phyloP scores from a whole-genome alignment of 768 basidiomycete species.

The Macrolepiota albuminosa region DNA sequence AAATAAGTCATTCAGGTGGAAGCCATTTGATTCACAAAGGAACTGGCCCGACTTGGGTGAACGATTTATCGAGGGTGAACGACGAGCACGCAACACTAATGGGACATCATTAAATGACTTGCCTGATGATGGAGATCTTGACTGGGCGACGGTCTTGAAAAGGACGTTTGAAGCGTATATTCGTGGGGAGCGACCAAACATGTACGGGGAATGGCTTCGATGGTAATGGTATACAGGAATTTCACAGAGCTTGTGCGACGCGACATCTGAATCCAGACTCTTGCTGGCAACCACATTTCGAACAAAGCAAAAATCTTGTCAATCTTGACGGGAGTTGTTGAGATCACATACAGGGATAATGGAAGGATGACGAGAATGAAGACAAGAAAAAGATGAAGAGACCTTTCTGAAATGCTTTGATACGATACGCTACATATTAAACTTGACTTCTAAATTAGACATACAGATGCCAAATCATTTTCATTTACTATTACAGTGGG shows the following conservation, averaged over 20 bases:
- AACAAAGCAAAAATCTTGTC: no score
- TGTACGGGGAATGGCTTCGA: slow-evolving; percentile 84
- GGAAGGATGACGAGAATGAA: no score
- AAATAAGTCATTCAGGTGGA: slow-evolving; percentile 63
- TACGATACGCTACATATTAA: no score
- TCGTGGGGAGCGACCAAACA: slow-evolving; percentile 87
- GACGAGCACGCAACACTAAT: slow-evolving; percentile 46
- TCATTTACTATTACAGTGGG: no score
- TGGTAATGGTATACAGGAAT: slow-evolving; percentile 30
- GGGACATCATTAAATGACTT: slow-evolving; percentile 33
- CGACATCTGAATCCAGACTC: no score
- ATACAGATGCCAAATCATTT: no score
- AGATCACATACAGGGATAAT: no score
- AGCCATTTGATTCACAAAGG: slow-evolving; percentile 87
- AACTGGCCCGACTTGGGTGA: slow-evolving; percentile 94
- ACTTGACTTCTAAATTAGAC: no score
- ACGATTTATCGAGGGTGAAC: slow-evolving; percentile 74
- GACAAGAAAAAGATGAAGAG: no score
- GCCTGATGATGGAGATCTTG: slow-evolving; percentile 73
- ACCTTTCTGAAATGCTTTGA: no score
- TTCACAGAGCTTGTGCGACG: neutral
- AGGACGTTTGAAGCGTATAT: slow-evolving; percentile 92
- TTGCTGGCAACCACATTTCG: no score
- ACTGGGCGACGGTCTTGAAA: slow-evolving; percentile 94
- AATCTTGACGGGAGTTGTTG: no score